Evolutionary conservation across 352 stramenopile genomes (phyloP).

Genomic region (Phytophthora nicotianae): DNA sequence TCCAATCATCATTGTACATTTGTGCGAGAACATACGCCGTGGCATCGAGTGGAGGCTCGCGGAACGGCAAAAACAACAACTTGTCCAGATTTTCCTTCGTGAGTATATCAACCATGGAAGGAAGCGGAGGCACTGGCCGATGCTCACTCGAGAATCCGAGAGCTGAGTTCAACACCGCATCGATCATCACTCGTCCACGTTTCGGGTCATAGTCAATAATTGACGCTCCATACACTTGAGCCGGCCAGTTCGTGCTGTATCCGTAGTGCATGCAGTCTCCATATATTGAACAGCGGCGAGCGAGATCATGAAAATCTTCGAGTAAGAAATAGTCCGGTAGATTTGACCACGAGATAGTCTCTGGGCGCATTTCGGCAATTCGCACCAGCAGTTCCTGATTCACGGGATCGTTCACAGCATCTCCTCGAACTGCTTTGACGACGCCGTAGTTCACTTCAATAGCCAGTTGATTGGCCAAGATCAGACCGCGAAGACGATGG

Average conservation of each 20-base stretch:
- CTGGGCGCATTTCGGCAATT: constrained; percentile 27
- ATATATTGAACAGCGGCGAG: constrained; percentile 32
- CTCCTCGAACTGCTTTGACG: constrained; percentile 1
- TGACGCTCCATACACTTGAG: constrained; percentile 28
- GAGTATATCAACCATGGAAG: neutral
- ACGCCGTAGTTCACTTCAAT: constrained; percentile 7
- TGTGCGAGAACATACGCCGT: constrained; percentile 22
- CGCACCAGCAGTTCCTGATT: constrained; percentile 16
- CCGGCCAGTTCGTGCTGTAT: constrained; percentile 37
- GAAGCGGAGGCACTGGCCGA: neutral
- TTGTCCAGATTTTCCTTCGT: constrained; percentile 23
- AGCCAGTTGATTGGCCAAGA: neutral
- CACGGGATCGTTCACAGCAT: neutral
- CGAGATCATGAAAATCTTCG: constrained; percentile 36
- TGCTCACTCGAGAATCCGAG: constrained; percentile 13
- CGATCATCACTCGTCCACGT: neutral
- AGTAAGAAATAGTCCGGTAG: constrained; percentile 34
- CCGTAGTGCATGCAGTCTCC: constrained; percentile 32
- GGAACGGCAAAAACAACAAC: constrained; percentile 24
- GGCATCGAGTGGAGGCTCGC: constrained; percentile 18
- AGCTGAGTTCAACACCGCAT: constrained; percentile 10
- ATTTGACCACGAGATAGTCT: constrained; percentile 39
- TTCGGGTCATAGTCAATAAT: constrained; percentile 25
- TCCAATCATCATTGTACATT: constrained; percentile 21
- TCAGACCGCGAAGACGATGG: constrained; percentile 15